These are phyloP conservation scores for Xerocomus brunneocitrinus DNA, from an alignment of 768 basidiomycete species.

Conservation along the genomic window DNA sequence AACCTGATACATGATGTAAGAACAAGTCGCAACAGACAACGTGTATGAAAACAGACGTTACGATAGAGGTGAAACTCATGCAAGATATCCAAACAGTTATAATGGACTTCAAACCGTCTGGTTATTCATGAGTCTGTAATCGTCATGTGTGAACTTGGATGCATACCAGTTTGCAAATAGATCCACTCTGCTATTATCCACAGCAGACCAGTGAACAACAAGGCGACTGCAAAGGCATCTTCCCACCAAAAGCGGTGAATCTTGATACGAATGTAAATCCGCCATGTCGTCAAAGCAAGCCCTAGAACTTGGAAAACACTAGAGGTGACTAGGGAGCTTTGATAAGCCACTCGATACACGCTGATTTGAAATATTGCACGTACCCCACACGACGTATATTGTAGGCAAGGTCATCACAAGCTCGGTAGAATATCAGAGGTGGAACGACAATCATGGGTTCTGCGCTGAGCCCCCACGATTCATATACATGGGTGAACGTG, in stretches of 20 bases:
- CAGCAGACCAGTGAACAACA: constrained; percentile 8
- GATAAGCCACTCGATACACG: not conserved
- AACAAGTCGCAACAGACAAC: not conserved
- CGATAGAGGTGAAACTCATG: constrained; percentile 7
- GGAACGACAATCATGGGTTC: not conserved
- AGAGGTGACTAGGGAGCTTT: constrained; percentile 4
- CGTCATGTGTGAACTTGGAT: not conserved
- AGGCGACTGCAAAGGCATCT: constrained; percentile 13
- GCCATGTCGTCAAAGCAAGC: constrained; percentile 14
- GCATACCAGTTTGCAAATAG: constrained; percentile 5
- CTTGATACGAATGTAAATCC: constrained; percentile 16
- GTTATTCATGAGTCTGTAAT: not conserved
- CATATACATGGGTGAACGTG: not conserved
- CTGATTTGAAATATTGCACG: not conserved
- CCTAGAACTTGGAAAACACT: constrained; percentile 12
- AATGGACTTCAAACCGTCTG: constrained; percentile 9
- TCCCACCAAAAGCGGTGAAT: constrained; percentile 19
- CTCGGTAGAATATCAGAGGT: not conserved
- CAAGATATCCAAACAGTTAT: constrained; percentile 10
- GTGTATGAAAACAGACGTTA: not conserved
- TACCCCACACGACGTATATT: constrained; percentile 1
- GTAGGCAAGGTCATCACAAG: not conserved
- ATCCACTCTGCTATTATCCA: constrained; percentile 13
- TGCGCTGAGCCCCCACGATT: not conserved
- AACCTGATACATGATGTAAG: constrained; percentile 6